Evolutionary conservation across 2,329 filamentous ascomycete genomes (phyloP), one percentile per base, ranked within the genome.

Genomic region (Xylaria sp.): DNA sequence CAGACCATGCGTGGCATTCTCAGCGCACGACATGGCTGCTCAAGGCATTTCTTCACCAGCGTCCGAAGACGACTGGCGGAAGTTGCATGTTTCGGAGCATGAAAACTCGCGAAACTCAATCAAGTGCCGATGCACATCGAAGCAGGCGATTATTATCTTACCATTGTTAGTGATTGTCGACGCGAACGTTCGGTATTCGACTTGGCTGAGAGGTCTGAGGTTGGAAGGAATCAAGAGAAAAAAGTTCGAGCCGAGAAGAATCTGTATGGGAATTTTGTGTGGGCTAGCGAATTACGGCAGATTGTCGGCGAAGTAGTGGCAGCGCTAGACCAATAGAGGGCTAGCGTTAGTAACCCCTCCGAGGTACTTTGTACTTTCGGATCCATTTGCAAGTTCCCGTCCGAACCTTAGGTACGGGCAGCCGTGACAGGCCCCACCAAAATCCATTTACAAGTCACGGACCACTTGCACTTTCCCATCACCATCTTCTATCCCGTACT

Each of bases 21-120:
- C 80, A 80, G 80, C 81, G 65, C 77, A 75, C 71, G 69, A 67
- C 76, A 58, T 66, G 63, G 67, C 53, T 69, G 78, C 84, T 87
- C 84, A 83, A 87, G 85, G 83, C 85, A 85, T 78, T 76, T 84
- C 83, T 78, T 85, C 83, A 84, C 81, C 78, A 67, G 69, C 63
- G 75, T 74, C 75, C 73, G 69, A 72, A 70, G 72, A 74, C 76
- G 69, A 72, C 72, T 73, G 72, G 74, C 75, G 76, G 77, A 71
- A 75, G 71, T 68, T 63, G 65, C 66, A 71, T 70, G 72, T 69
- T 67, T 67, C 74, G 69, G 70, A 71, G 68, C 61, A 70, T 10
- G 11, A 71, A 65, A 61, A 70, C 68, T 68, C 64, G 66, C 65
- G 71, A 68, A 54, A 66, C 57, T 65, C 67, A 65, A 69, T 68